Base-by-base conservation (phyloP, 352 stramenopile genomes). In the Pythium volutum region DNA sequence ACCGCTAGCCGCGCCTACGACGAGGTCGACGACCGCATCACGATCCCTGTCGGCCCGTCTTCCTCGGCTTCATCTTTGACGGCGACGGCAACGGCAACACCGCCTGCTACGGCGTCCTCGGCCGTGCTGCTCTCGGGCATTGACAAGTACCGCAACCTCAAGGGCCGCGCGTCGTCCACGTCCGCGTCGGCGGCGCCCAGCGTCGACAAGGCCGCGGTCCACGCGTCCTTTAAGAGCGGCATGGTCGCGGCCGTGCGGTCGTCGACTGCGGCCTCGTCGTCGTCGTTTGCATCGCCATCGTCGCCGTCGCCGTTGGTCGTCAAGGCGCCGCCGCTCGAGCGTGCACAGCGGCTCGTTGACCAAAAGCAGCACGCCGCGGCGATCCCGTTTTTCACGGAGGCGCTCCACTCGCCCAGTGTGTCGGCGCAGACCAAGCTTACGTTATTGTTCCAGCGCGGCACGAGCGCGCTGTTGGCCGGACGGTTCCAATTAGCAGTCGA, bases 11-110 rank as follows among this genome's bases (percentile, higher is more conserved):
- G 67, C 43, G 64, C 51, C 10, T 76, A 64, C 39, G 63, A 81
- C 49, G 81, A 86, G 25, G 81, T 91, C 61, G 81, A 91, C 69
- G 79, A 76, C 54, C 65, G 76, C 68, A 91, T 91, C 59, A 79
- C 79, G 15, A 88, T 91, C 67, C 81, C 81, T n/a, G 52, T 91
- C 33, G 64, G 53, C 2, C 16, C 49, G 2, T 52, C 47, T 11
- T 33, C 47, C 3, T 3, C 46, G 26, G 1, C 48, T 9, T 41
- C 34, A 1, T 29, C 20, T 0, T 34, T 33, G 8, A 72, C 73
- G 64, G 72, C 77, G 56, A 43, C 52, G 3, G 48, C 55, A 14
- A 51, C 9, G 18, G 27, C 53, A 29, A 9, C 29, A 11, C 31
- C 31, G 10, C 31, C 31, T 36, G 7, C 31, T 11, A 26, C 59